Conservation (phyloP, 306 rosid genomes). For the Cicer chorassanicum region DNA sequence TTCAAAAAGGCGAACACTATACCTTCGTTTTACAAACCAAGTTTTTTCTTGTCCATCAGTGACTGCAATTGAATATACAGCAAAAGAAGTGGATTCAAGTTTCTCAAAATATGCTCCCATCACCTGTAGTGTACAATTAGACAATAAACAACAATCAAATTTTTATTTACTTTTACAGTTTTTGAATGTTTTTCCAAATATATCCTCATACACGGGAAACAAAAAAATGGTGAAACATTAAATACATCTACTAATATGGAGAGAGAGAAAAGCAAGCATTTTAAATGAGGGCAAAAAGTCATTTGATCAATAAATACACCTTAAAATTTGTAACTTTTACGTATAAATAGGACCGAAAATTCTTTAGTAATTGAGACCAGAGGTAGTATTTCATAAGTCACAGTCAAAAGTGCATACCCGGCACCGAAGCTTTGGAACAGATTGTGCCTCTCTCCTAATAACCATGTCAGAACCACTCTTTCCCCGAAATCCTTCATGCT, state of each 20-base stretch:
- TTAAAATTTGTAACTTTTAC: neutral
- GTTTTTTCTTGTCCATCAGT: conserved; percentile 84
- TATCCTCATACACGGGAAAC: too few relatives aligned
- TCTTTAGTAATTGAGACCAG: neutral
- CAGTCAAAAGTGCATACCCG: conserved; percentile 68
- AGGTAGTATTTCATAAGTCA: neutral
- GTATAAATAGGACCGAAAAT: too few relatives aligned
- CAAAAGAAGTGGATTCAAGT: conserved; percentile 93
- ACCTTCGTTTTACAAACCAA: conserved; percentile 98
- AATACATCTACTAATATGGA: neutral
- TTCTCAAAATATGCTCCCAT: conserved; percentile 98
- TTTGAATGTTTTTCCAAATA: neutral
- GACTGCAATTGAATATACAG: conserved; percentile 94
- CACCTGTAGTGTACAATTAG: conserved; percentile 61
- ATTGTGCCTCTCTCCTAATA: conserved; percentile 60
- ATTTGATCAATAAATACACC: neutral
- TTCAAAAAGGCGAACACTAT: conserved; percentile 35
- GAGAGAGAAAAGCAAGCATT: neutral
- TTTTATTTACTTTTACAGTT: neutral
- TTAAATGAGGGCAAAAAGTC: neutral
- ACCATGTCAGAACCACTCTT: conserved; percentile 61
- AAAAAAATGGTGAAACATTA: neutral
- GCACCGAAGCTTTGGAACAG: conserved; percentile 77
- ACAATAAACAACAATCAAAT: conserved; percentile 30
- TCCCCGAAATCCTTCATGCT: conserved; percentile 55